These are phyloP conservation scores for Xylaria sp. DNA, from an alignment of 2,329 filamentous ascomycete genomes.

Conservation along the genomic window DNA sequence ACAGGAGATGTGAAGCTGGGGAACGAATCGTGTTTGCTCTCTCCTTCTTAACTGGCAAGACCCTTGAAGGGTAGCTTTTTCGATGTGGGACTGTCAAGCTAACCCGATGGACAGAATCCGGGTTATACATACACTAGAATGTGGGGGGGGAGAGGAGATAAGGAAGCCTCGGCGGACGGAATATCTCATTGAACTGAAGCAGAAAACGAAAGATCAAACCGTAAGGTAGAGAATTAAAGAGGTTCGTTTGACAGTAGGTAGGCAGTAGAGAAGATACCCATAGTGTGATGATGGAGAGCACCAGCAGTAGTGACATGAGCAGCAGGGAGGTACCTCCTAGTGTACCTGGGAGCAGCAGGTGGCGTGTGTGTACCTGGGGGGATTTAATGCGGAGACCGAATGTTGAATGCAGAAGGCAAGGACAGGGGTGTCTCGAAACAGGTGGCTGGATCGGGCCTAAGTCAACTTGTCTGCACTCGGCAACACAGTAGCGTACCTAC, in stretches of 20 bases:
- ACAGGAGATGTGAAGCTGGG: slow-evolving; percentile 30
- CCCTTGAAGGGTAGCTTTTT: slow-evolving; percentile 25
- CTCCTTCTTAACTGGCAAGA: slow-evolving; percentile 21
- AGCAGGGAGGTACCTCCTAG: background rate
- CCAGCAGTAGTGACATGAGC: background rate
- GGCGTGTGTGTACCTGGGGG: slow-evolving; percentile 12
- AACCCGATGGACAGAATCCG: background rate
- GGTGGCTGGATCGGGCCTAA: slow-evolving; percentile 19
- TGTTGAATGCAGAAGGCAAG: slow-evolving; percentile 3
- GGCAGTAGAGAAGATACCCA: background rate
- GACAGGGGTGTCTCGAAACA: slow-evolving; percentile 18
- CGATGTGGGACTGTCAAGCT: slow-evolving; percentile 27
- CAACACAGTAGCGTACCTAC: background rate
- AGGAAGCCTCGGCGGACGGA: background rate
- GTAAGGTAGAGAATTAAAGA: background rate
- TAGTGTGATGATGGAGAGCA: slow-evolving; percentile 5
- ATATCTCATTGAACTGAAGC: background rate
- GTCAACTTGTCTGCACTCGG: background rate
- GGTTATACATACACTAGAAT: background rate
- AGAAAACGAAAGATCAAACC: background rate
- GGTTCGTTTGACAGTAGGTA: background rate
- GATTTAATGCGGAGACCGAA: slow-evolving; percentile 7
- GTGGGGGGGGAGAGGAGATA: background rate
- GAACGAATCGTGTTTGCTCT: background rate
- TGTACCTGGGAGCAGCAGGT: background rate